These are phyloP conservation scores for Phaeolepiota aurea DNA, from an alignment of 768 basidiomycete species.

Conservation along the genomic window DNA sequence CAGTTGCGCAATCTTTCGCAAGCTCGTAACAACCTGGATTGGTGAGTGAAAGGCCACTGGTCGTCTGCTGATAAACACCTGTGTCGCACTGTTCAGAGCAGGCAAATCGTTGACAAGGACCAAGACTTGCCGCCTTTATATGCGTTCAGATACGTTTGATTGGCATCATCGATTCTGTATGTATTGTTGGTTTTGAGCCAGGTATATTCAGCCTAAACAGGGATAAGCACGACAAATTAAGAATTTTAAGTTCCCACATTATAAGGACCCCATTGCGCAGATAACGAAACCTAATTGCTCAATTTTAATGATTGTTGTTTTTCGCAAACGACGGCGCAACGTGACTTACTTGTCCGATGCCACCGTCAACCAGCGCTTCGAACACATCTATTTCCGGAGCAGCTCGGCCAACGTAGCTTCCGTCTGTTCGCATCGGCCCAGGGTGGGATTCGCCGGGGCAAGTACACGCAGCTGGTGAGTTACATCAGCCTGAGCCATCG, in stretches of 20 bases:
- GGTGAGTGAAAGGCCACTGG: too few species aligned
- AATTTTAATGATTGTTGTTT: not conserved
- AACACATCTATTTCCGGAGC: constrained; percentile 91
- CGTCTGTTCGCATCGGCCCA: constrained; percentile 72
- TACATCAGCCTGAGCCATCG: too few species aligned
- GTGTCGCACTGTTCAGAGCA: constrained; percentile 62
- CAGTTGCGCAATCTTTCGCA: constrained; percentile 17
- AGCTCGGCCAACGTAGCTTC: constrained; percentile 70
- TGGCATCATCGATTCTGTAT: constrained; percentile 59
- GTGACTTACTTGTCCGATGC: constrained; percentile 57
- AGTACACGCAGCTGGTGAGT: constrained; percentile 86
- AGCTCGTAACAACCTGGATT: constrained; percentile 54
- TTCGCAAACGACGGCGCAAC: constrained; percentile 75
- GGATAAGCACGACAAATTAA: too few species aligned
- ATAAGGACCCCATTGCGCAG: too few species aligned
- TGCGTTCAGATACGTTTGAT: constrained; percentile 47
- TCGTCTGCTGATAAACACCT: too few species aligned
- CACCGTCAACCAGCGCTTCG: constrained; percentile 59
- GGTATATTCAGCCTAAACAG: too few species aligned
- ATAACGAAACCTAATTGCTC: too few species aligned
- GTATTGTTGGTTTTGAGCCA: constrained; percentile 77
- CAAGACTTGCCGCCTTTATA: constrained; percentile 72
- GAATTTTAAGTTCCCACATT: too few species aligned
- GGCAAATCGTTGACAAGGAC: constrained; percentile 81
- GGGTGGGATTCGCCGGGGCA: constrained; percentile 83